These are phyloP conservation scores for Corniculantispora saksenae DNA, from an alignment of 2,329 filamentous ascomycete genomes.

Conservation along the genomic window DNA sequence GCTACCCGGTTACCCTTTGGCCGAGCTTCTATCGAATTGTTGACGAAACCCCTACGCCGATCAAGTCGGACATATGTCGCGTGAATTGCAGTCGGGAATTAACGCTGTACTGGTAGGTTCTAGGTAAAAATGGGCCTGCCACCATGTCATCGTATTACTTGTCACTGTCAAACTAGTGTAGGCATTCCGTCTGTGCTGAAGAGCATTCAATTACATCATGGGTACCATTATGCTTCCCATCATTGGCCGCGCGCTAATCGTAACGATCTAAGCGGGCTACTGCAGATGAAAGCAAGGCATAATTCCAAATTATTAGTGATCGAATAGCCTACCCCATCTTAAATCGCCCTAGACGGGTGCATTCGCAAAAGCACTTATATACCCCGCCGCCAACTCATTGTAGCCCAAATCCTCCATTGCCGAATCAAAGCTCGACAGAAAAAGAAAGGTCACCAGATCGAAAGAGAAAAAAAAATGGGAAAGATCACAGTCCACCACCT, in stretches of 20 bases:
- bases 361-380: neutral
- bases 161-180: neutral
- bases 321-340: neutral
- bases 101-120: too few species aligned
- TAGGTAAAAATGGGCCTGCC: too few species aligned
- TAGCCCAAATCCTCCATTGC: neutral
- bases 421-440: neutral
- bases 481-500: conserved; percentile 53
- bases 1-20: too few species aligned
- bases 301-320: conserved; percentile 7
- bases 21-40: too few species aligned
- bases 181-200: neutral
- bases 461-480: neutral
- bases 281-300: neutral
- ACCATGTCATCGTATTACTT: too few species aligned
- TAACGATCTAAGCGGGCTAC: neutral
- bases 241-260: neutral
- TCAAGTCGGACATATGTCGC: too few species aligned
- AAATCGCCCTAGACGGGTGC: neutral
- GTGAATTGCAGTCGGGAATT: too few species aligned
- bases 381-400: neutral
- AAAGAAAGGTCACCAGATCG: neutral
- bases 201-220: conserved; percentile 4
- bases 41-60: too few species aligned
- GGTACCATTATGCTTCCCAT: neutral